phyloP scores from a whole-genome alignment of 371 early-diverging fungal genomes.

The Mortierella sp. region DNA sequence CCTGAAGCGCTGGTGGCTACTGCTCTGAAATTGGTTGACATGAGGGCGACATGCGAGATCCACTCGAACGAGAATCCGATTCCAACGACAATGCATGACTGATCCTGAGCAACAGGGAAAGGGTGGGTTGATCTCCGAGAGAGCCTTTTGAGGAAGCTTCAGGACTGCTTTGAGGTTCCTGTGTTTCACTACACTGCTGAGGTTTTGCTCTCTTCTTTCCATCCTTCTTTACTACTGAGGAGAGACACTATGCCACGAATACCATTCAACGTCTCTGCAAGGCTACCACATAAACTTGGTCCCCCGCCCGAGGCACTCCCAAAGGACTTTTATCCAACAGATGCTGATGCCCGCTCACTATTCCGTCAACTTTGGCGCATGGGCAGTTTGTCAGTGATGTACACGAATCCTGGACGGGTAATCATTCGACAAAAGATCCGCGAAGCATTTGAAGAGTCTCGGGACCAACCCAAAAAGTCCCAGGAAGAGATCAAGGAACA shows the following conservation, averaged over 20 bases:
- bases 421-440: constrained; percentile 41
- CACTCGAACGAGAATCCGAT: constrained; percentile 16
- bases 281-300: constrained; percentile 38
- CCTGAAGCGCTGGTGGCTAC: background rate
- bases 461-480: constrained; percentile 4
- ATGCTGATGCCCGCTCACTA: constrained; percentile 46
- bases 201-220: background rate
- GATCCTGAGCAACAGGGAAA: background rate
- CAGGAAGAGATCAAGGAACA: constrained; percentile 17
- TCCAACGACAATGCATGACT: constrained; percentile 36
- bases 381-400: constrained; percentile 47
- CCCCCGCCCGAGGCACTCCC: constrained; percentile 37
- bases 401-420: constrained; percentile 25
- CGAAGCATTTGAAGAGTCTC: constrained; percentile 42
- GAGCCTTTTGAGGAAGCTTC: background rate
- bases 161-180: constrained; percentile 1
- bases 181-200: too few relatives aligned
- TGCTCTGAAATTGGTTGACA: constrained; percentile 1
- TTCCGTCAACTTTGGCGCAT: constrained; percentile 49
- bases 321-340: constrained; percentile 24
- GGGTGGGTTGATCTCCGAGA: background rate
- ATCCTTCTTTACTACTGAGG: background rate
- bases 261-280: constrained; percentile 39
- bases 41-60: constrained; percentile 6
- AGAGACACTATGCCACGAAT: constrained; percentile 51